Evolutionary conservation across 2,329 filamentous ascomycete genomes (phyloP).

Genomic region (Emmonsiellopsis sp.): DNA sequence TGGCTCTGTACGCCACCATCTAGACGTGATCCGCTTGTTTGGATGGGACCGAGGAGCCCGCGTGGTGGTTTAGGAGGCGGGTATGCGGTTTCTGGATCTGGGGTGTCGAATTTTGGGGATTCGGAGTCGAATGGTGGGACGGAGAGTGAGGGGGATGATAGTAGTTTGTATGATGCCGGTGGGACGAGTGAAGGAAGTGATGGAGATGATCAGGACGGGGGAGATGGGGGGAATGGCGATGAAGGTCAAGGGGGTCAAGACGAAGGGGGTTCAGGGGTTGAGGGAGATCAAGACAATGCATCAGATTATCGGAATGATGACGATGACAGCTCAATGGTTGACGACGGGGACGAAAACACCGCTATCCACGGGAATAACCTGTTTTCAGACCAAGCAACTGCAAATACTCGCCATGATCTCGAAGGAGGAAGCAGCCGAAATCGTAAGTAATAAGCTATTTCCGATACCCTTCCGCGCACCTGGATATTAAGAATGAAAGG

Average conservation of each 20-base stretch:
- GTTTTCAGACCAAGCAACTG: not conserved
- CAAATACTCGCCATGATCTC: not conserved
- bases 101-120: not conserved
- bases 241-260: not conserved
- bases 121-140: conserved; percentile 1
- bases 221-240: not conserved
- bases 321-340: not conserved
- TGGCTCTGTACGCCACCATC: not conserved
- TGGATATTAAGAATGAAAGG: conserved; percentile 2
- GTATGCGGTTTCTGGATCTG: not conserved
- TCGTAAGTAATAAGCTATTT: not conserved
- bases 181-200: not conserved
- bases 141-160: not conserved
- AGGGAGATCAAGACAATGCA: not conserved
- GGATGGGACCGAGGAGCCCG: not conserved
- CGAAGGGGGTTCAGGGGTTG: not conserved
- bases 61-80: too few relatives aligned
- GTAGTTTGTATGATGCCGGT: not conserved
- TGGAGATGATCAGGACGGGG: not conserved
- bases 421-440: not conserved
- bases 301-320: not conserved
- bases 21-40: not conserved
- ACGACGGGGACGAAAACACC: not conserved
- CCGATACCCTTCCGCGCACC: not conserved
- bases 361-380: not conserved